Conservation (phyloP, 2,329 filamentous ascomycete species). For the Cladophialophora bantiana region DNA sequence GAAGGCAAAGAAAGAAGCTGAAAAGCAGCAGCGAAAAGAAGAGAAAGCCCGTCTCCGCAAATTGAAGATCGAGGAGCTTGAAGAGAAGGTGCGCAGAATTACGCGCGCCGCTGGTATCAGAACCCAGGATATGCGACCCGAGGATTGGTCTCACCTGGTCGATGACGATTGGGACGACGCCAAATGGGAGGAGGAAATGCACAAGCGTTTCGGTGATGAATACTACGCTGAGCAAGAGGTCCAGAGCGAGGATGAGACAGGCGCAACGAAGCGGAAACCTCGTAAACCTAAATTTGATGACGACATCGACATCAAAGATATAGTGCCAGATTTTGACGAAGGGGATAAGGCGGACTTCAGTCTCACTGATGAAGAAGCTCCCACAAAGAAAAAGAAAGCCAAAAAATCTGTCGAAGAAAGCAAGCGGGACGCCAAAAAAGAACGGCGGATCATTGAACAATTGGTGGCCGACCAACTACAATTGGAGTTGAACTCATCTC, state of each 20-base stretch:
- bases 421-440: conserved; percentile 77
- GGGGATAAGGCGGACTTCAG: conserved; percentile 58
- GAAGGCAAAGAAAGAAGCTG: conserved; percentile 76
- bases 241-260: conserved; percentile 74
- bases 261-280: conserved; percentile 30
- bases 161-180: conserved; percentile 89
- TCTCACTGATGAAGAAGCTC: conserved; percentile 60
- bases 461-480: conserved; percentile 83
- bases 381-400: conserved; percentile 58
- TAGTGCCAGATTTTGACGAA: conserved; percentile 76
- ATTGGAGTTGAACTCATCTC: conserved; percentile 73
- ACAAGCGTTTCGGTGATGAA: conserved; percentile 81
- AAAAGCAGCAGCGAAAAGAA: conserved; percentile 75
- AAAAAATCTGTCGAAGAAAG: conserved; percentile 61
- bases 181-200: conserved; percentile 91
- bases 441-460: conserved; percentile 82
- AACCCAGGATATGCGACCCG: conserved; percentile 67
- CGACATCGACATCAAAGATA: conserved; percentile 94
- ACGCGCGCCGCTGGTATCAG: conserved; percentile 84
- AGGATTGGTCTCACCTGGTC: conserved; percentile 84
- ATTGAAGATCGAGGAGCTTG: conserved; percentile 88
- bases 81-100: conserved; percentile 85
- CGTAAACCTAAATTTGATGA: conserved; percentile 96
- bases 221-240: conserved; percentile 80
- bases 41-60: conserved; percentile 85